Evolutionary conservation across 345 rosid species (phyloP), one percentile per base, ranked within the genome.

Genomic region (Trapa incisa): DNA sequence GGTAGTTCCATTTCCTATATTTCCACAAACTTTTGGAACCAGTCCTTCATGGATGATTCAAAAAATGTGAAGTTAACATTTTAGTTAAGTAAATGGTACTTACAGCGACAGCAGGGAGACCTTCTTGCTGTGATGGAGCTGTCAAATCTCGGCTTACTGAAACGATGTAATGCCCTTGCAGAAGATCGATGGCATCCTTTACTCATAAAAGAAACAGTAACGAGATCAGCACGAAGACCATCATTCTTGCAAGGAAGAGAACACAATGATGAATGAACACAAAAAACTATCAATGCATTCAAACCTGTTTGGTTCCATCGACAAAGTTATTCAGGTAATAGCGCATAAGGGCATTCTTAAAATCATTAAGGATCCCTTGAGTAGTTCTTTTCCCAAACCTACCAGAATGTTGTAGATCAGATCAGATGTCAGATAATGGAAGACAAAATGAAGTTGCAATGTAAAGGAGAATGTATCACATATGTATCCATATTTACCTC

Each of bases 291-390:
- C 60, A 16, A 8, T n/a, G 60, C 60, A 22, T 6, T 22, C 29
- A 22, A 22, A 89, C 99, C 96, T 91, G 99, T 79, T 81, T 94
- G 60, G 83, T 91, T 80, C 99, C 99, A 75, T 94, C 99, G 36
- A 76, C 74, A 74, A 94, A 94, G 78, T 94, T 94, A 76, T 94
- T 94, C 71, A 94, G 80, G 73, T 94, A 94, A 77, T 94, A 94
- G 70, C 99, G 99, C 56, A 68, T 74, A 62, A 94, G 91, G 67
- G 99, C 78, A 76, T 92, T 89, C 77, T 73, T 71, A 16, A 94
- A 88, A 66, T 94, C 99, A 15, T 94, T 89, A 65, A 83, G 53
- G 62, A 94, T 87, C 64, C 99, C 99, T 70, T 89, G 91, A 69
- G 82, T 65, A 45, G 97, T 89, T 69, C 97, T 88, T 79, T 86